phyloP scores from a whole-genome alignment of 1,284 basidiomycete genomes.

The Agroathelia rolfsii region DNA sequence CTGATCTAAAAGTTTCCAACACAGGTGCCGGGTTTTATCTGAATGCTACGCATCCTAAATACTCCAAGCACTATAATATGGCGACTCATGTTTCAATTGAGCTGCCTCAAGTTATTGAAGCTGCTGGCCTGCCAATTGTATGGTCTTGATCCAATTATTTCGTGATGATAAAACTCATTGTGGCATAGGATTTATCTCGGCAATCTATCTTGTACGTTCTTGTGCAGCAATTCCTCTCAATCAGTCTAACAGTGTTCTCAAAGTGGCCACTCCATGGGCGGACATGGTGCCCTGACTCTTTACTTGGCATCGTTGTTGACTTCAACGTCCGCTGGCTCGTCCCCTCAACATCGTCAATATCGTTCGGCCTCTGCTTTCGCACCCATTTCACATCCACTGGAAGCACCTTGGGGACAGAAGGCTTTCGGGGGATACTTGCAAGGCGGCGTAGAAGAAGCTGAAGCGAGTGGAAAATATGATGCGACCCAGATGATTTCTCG shows the following conservation, averaged over 20 bases:
- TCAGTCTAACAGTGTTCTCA: slow-evolving; percentile 69
- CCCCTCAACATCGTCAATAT: too few relatives aligned
- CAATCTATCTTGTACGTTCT: slow-evolving; percentile 4
- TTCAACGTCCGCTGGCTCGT: too few relatives aligned
- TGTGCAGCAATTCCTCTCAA: slow-evolving; percentile 22
- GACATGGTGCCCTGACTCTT: slow-evolving; percentile 88
- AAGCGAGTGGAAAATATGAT: slow-evolving; percentile 69
- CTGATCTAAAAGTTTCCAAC: slow-evolving; percentile 2
- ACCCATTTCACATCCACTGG: slow-evolving; percentile 84
- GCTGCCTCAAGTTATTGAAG: slow-evolving; percentile 68
- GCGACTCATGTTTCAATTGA: slow-evolving; percentile 75
- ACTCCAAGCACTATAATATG: slow-evolving; percentile 86
- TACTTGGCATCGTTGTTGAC: slow-evolving; percentile 62
- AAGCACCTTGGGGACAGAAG: slow-evolving; percentile 87
- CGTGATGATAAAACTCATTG: neutral
- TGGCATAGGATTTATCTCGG: too few relatives aligned
- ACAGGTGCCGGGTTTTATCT: slow-evolving; percentile 91
- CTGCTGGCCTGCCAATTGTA: slow-evolving; percentile 59
- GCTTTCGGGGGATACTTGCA: slow-evolving; percentile 87
- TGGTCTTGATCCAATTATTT: slow-evolving; percentile 15
- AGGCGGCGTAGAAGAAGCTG: slow-evolving; percentile 71
- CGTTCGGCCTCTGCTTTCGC: slow-evolving; percentile 90
- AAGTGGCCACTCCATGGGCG: slow-evolving; percentile 89
- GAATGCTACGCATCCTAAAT: slow-evolving; percentile 77
- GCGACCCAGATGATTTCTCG: slow-evolving; percentile 76